A percentile compares a stretch with the other conserved stretches of the same genome.
phyloP scores from a whole-genome alignment of 257 asterid species.

The Nicotiana sylvestris region DNA sequence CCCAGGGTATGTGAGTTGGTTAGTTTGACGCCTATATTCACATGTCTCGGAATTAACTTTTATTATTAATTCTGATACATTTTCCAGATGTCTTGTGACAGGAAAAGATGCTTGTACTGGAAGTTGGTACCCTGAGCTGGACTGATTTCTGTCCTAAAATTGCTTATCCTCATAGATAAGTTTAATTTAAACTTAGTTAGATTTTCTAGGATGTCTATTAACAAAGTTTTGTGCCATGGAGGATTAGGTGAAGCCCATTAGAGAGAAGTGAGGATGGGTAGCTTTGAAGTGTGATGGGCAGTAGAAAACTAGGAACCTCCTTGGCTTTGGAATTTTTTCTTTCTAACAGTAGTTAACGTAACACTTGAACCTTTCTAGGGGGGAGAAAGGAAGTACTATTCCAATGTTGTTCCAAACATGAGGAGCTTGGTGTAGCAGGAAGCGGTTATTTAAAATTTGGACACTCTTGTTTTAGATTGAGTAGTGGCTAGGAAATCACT shows the following conservation, averaged over 20 bases:
- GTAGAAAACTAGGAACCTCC: neutral
- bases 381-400: neutral
- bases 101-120: conserved; percentile 28
- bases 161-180: neutral
- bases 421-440: neutral
- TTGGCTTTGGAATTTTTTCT: neutral
- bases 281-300: neutral
- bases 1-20: conserved; percentile 41
- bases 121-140: neutral
- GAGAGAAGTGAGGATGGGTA: neutral
- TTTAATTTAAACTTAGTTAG: neutral
- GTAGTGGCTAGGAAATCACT: neutral
- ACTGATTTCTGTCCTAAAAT: conserved; percentile 5
- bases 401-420: neutral
- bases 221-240: neutral
- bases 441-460: neutral
- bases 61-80: conserved; percentile 41
- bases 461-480: neutral
- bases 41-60: conserved; percentile 11
- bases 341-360: neutral
- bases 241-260: neutral
- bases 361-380: too few species aligned
- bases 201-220: neutral
- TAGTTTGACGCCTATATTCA: conserved; percentile 7
- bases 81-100: conserved; percentile 56